Evolutionary conservation across 257 asterid species (phyloP).

Genomic region (Forsythia viridissima): DNA sequence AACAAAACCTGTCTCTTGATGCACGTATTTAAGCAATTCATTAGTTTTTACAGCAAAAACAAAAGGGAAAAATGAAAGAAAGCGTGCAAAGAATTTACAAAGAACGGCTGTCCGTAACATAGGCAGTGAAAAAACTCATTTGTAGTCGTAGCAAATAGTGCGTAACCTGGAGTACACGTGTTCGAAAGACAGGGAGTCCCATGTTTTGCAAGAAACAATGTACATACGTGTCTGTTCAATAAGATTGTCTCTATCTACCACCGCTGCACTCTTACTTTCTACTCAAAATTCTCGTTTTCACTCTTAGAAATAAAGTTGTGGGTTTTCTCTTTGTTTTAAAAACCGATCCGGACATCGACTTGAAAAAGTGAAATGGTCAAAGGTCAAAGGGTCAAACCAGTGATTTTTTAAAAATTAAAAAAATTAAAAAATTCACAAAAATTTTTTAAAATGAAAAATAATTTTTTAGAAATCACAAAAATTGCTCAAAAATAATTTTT

Average conservation of each 20-base stretch:
- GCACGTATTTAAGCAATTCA: neutral
- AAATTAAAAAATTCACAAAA: no score
- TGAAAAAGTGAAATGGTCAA: no score
- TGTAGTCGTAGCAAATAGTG: constrained; percentile 40
- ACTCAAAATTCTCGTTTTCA: neutral
- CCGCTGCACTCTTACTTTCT: constrained; percentile 14
- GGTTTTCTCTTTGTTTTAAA: no score
- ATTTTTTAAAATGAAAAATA: no score
- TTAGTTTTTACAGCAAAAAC: neutral
- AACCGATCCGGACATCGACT: no score
- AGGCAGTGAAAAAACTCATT: constrained; percentile 20
- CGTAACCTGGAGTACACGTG: constrained; percentile 32
- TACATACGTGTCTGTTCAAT: constrained; percentile 20
- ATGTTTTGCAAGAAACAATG: neutral
- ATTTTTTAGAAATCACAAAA: no score
- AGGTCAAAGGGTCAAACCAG: no score
- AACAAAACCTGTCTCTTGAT: no score
- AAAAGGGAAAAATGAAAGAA: neutral
- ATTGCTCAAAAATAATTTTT: no score
- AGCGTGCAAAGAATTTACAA: neutral
- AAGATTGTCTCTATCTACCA: constrained; percentile 8
- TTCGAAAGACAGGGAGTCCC: constrained; percentile 19
- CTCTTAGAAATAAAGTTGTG: neutral
- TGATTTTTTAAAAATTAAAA: no score
- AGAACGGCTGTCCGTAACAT: constrained; percentile 29